Conservation (phyloP, 2,329 filamentous ascomycete genomes). For the Epichloe typhina region DNA sequence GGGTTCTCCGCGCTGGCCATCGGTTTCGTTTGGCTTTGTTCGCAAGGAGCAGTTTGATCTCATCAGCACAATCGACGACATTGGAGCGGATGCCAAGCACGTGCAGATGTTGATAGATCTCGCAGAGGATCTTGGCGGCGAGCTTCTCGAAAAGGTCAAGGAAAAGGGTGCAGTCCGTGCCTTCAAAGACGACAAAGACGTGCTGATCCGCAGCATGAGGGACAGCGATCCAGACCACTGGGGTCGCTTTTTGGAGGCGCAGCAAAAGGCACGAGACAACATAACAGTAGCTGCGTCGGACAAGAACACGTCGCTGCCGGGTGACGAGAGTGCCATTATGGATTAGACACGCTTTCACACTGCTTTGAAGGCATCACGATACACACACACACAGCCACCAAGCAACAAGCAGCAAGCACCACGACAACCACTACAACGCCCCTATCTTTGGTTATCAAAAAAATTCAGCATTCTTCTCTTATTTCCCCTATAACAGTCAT, state of each 20-base stretch:
- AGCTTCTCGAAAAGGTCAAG: constrained; percentile 40
- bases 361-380: too few species aligned
- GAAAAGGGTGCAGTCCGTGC: constrained; percentile 47
- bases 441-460: too few species aligned
- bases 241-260: constrained; percentile 47
- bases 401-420: too few species aligned
- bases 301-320: constrained; percentile 10
- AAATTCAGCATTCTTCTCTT: too few species aligned
- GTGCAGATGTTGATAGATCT: constrained; percentile 44
- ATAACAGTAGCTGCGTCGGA: constrained; percentile 21
- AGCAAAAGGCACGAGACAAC: constrained; percentile 45
- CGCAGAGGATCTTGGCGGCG: constrained; percentile 49
- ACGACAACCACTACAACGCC: too few species aligned
- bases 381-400: too few species aligned
- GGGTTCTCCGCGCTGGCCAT: constrained; percentile 41
- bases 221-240: constrained; percentile 55
- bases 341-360: constrained; percentile 17
- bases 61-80: constrained; percentile 34
- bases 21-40: constrained; percentile 40
- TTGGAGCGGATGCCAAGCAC: constrained; percentile 37
- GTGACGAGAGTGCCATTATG: constrained; percentile 28
- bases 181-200: constrained; percentile 44
- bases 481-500: too few species aligned
- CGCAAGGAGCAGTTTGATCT: constrained; percentile 38
- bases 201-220: constrained; percentile 35